Evolutionary conservation across 805 yeast species (phyloP).

Genomic region (Wickerhamiella hasegawae): DNA sequence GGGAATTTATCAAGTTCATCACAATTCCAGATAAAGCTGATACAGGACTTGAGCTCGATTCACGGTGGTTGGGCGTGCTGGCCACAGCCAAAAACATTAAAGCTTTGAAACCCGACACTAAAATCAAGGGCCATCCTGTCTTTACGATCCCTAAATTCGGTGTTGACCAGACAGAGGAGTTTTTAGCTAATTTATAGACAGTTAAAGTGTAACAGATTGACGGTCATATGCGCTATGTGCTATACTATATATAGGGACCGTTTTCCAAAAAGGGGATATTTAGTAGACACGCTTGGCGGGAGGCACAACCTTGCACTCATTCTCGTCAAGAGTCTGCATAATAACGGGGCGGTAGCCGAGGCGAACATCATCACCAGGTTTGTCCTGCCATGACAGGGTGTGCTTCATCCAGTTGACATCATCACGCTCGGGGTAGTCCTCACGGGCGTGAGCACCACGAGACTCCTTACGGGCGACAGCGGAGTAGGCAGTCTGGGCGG

Average conservation of each 20-base stretch:
- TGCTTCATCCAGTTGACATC: constrained; percentile 98
- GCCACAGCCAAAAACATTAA: background rate
- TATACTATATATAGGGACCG: too few relatives aligned
- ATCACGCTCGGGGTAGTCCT: constrained; percentile 91
- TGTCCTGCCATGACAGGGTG: constrained; percentile 77
- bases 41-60: constrained; percentile 2
- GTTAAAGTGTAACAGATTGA: too few relatives aligned
- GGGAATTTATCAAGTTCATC: constrained; percentile 38
- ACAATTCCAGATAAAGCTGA: too few relatives aligned
- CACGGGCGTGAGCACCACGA: constrained; percentile 99
- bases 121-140: background rate
- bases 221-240: too few relatives aligned
- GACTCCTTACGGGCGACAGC: constrained; percentile 95
- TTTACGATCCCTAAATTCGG: background rate
- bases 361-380: constrained; percentile 50
- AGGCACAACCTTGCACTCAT: constrained; percentile 89
- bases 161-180: background rate
- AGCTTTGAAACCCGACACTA: background rate
- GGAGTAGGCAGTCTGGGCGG: constrained; percentile 83
- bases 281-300: constrained; percentile 93
- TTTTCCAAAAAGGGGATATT: too few relatives aligned
- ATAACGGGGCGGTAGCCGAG: constrained; percentile 80
- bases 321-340: constrained; percentile 69
- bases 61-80: constrained; percentile 1
- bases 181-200: too few relatives aligned